A percentile compares a stretch with the other conserved stretches of the same genome.
phyloP scores from a whole-genome alignment of 345 rosid genomes.

The Viola odorata region DNA sequence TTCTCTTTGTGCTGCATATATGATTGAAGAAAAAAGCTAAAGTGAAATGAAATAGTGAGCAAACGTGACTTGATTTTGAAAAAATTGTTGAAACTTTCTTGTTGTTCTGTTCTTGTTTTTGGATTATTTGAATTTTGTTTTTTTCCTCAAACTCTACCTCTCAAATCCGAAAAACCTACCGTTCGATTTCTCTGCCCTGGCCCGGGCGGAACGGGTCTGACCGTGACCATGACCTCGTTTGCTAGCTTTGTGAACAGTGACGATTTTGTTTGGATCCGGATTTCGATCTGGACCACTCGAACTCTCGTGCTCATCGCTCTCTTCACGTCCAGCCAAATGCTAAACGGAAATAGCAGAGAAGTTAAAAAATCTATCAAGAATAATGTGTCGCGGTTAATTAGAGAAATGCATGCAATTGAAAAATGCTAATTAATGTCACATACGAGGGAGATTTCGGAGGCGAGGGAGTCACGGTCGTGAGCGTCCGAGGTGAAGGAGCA shows the following conservation, averaged over 20 bases:
- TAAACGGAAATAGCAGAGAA: constrained; percentile 17
- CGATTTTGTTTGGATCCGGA: constrained; percentile 64
- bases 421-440: not conserved
- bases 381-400: not conserved
- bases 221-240: constrained; percentile 29
- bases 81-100: constrained; percentile 14
- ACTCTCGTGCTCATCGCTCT: constrained; percentile 41
- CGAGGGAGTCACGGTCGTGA: constrained; percentile 57
- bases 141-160: not conserved
- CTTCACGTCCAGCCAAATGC: constrained; percentile 59
- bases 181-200: constrained; percentile 43
- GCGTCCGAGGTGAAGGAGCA: constrained; percentile 84
- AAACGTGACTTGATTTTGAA: not conserved
- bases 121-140: constrained; percentile 1
- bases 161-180: constrained; percentile 28
- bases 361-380: not conserved
- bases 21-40: constrained; percentile 15
- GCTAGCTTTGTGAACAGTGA: constrained; percentile 32
- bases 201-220: constrained; percentile 25
- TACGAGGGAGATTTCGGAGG: constrained; percentile 72
- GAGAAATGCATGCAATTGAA: constrained; percentile 9
- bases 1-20: constrained; percentile 43
- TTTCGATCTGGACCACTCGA: constrained; percentile 54
- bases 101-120: constrained; percentile 3
- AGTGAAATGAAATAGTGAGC: constrained; percentile 10